These are phyloP conservation scores for Eutreptiella sp. DNA, from an alignment of 208 protist genomes.

Conservation along the genomic window DNA sequence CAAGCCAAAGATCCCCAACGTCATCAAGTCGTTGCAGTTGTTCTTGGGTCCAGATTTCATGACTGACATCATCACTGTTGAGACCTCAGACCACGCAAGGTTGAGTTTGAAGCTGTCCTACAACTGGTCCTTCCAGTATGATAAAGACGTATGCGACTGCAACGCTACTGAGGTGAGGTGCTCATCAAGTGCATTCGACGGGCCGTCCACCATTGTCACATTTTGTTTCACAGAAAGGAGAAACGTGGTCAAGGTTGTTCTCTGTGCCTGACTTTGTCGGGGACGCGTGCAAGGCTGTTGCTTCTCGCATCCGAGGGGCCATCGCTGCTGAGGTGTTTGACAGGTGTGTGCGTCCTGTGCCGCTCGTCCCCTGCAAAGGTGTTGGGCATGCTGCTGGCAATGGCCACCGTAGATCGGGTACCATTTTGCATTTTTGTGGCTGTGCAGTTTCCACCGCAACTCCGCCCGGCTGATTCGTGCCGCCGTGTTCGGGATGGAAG, in stretches of 20 bases:
- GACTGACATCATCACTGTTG: slow-evolving; percentile 83
- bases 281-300: slow-evolving; percentile 94
- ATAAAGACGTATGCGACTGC: slow-evolving; percentile 49
- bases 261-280: slow-evolving; percentile 93
- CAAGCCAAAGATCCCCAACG: slow-evolving; percentile 82
- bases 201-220: no score
- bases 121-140: slow-evolving; percentile 89
- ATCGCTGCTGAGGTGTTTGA: slow-evolving; percentile 87
- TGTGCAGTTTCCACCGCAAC: slow-evolving; percentile 92
- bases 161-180: slow-evolving; percentile 32
- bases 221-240: slow-evolving; percentile 49
- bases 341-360: no score
- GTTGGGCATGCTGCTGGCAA: no score
- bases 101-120: slow-evolving; percentile 86
- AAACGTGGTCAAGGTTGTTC: slow-evolving; percentile 65
- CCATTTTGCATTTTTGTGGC: no score
- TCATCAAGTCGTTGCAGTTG: slow-evolving; percentile 79
- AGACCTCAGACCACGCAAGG: slow-evolving; percentile 91
- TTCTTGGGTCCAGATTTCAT: slow-evolving; percentile 89
- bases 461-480: slow-evolving; percentile 86
- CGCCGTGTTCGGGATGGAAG: slow-evolving; percentile 81
- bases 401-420: no score
- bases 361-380: no score
- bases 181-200: no score
- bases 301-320: slow-evolving; percentile 83